Base-by-base conservation (phyloP, 2,329 filamentous ascomycete species). In the Aspergillus bombycis region DNA sequence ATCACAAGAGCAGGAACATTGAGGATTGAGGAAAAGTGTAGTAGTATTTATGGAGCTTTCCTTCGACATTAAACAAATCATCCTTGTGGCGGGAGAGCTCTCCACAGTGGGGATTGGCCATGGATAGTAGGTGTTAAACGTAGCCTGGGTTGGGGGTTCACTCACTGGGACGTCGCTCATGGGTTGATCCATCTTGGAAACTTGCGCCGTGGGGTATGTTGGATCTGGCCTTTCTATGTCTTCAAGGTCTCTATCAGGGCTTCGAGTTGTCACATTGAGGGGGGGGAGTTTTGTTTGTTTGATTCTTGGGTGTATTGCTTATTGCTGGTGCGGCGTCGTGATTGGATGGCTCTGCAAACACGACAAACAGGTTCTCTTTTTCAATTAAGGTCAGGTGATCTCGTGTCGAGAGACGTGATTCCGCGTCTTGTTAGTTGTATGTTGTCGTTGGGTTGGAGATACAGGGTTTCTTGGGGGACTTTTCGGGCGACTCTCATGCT, bases 301-400 rank as follows among this genome's bases (percentile, higher is more conserved):
- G 12, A 26, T 50, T 50, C 8, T 19, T 4, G 23, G 11, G 11
- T 50, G 26, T 14, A 7, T 26, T 26, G 21, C 45, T 12, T 26
- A 14, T 48, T 16, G 14, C 5, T 16, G 14, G 1, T 36, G 14
- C 11, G 28, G 23, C 45, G 12, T 30, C n/a, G 34, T 45, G n/a
- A 43, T 45, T 32, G 36, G 34, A 21, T 32, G 36, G 23, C 4
- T 6, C 32, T 63, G 56, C 61, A 59, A 61, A 54, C 60, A 45
- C 9, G 60, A 38, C 71, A 74, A 74, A 73, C 71, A 63, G 3
- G 3, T 9, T 4, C 7, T 34, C 9, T 1, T 12, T 53, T 7
- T 30, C 48, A 68, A 68, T 69, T 3, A 53, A 32, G 48, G n/a
- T 28, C 74, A 75, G 61, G 72, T 75, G 74, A 75, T 54, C 62